phyloP scores from a whole-genome alignment of 495 filamentous ascomycete species.

The Penicillium simplicissimum region DNA sequence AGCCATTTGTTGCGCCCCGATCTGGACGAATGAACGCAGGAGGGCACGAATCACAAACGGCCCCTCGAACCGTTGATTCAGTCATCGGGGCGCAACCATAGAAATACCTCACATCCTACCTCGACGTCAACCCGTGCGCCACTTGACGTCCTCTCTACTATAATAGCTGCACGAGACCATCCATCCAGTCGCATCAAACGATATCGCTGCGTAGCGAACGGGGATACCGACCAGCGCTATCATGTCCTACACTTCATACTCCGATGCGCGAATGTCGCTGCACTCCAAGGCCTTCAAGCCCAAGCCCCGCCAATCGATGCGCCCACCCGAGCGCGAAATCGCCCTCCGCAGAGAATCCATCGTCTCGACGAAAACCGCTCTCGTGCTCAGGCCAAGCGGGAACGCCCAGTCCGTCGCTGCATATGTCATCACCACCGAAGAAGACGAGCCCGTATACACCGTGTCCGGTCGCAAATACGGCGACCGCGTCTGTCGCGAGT shows the following conservation, averaged over 20 bases:
- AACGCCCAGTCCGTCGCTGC: constrained; percentile 21
- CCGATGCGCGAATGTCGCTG: constrained; percentile 16
- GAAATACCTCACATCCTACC: not conserved
- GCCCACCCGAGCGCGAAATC: constrained; percentile 25
- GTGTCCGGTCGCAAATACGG: constrained; percentile 25
- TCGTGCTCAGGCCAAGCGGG: constrained; percentile 25
- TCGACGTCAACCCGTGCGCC: not conserved
- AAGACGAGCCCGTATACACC: constrained; percentile 23
- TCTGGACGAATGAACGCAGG: not conserved
- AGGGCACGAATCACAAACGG: constrained; percentile 3
- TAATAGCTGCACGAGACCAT: not conserved
- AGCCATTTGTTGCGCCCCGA: not conserved
- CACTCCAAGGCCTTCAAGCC: constrained; percentile 5
- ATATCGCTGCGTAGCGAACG: not conserved
- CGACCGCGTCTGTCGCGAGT: constrained; percentile 28
- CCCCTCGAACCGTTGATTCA: not conserved
- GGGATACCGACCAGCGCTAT: not conserved
- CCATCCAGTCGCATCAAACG: not conserved
- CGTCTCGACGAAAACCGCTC: constrained; percentile 19
- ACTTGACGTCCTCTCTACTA: not conserved
- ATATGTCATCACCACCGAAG: constrained; percentile 28
- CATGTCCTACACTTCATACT: constrained; percentile 25
- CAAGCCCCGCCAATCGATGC: constrained; percentile 19
- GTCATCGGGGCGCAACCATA: not conserved
- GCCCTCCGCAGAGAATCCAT: constrained; percentile 29